Conservation (phyloP, 2,329 filamentous ascomycete genomes). For the Neocucurbitaria cava region DNA sequence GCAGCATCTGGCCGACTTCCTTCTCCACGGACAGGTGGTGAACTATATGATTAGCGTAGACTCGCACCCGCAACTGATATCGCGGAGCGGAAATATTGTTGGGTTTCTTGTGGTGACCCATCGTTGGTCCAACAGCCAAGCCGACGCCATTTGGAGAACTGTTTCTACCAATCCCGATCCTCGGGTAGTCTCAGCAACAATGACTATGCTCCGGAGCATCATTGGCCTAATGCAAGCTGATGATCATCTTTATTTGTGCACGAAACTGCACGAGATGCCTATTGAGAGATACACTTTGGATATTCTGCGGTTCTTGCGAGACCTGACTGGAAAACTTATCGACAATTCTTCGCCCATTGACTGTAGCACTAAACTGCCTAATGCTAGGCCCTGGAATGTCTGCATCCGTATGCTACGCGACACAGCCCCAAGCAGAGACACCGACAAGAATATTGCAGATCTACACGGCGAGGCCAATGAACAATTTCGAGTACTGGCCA, state of each 20-base stretch:
- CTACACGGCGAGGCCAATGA: slow-evolving; percentile 69
- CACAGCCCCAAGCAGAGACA: slow-evolving; percentile 64
- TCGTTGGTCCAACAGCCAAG: slow-evolving; percentile 74
- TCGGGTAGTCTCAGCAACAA: slow-evolving; percentile 79
- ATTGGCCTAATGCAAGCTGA: slow-evolving; percentile 52
- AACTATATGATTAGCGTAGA: slow-evolving; percentile 89
- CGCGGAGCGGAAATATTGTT: slow-evolving; percentile 80
- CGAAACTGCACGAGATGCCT: slow-evolving; percentile 66
- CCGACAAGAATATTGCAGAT: slow-evolving; percentile 64
- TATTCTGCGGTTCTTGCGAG: slow-evolving; percentile 39
- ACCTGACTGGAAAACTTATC: slow-evolving; percentile 30
- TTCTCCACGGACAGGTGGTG: slow-evolving; percentile 74
- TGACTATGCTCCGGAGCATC: slow-evolving; percentile 67
- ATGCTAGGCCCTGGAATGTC: slow-evolving; percentile 58
- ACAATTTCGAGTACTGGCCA: slow-evolving; percentile 68
- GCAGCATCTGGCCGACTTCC: slow-evolving; percentile 71
- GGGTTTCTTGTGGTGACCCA: slow-evolving; percentile 84
- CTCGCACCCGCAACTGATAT: slow-evolving; percentile 89
- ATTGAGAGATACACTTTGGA: slow-evolving; percentile 40
- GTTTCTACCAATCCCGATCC: slow-evolving; percentile 83
- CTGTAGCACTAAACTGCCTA: slow-evolving; percentile 17
- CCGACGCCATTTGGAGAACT: slow-evolving; percentile 83
- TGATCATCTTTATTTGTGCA: slow-evolving; percentile 67
- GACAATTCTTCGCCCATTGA: slow-evolving; percentile 15
- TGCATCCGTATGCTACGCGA: slow-evolving; percentile 75